phyloP scores from a whole-genome alignment of 2,329 filamentous ascomycete species.

The Hypoxylon rubiginosum region DNA sequence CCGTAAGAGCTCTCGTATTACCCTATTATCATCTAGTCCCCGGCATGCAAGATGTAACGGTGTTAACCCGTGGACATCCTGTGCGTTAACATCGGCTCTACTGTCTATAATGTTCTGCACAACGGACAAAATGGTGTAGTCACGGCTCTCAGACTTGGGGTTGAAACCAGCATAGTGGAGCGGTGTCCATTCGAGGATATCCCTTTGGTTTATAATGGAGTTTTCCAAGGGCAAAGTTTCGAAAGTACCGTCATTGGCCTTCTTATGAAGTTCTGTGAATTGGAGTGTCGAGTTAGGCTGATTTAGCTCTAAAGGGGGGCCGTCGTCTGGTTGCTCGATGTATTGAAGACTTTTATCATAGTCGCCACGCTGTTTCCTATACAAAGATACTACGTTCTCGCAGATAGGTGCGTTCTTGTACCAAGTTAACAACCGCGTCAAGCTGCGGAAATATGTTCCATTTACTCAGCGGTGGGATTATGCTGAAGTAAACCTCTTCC shows the following conservation, averaged over 20 bases:
- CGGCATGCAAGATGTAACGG: constrained; percentile 43
- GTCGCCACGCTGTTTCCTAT: constrained; percentile 11
- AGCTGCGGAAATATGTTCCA: constrained; percentile 30
- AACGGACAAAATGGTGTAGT: no score
- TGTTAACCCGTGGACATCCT: constrained; percentile 35
- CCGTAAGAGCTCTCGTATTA: constrained; percentile 17
- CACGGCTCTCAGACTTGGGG: no score
- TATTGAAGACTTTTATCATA: background rate
- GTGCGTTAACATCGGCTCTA: background rate
- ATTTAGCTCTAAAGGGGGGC: no score
- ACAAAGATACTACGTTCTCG: constrained; percentile 19
- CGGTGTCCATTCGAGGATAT: background rate
- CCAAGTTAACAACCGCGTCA: constrained; percentile 28
- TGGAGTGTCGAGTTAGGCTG: no score
- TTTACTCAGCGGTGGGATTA: constrained; percentile 48
- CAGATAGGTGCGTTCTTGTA: constrained; percentile 27
- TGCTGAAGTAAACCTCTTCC: constrained; percentile 47
- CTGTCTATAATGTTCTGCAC: background rate
- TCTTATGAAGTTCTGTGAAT: no score
- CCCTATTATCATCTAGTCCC: constrained; percentile 16
- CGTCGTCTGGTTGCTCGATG: no score
- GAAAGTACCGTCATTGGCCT: no score
- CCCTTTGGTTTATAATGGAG: background rate
- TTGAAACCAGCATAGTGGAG: constrained; percentile 1
- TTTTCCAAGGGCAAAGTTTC: no score